A percentile compares a stretch with the other conserved stretches of the same genome.
Evolutionary conservation across 495 filamentous ascomycete genomes (phyloP).

Genomic region (Penicillium antarcticum): DNA sequence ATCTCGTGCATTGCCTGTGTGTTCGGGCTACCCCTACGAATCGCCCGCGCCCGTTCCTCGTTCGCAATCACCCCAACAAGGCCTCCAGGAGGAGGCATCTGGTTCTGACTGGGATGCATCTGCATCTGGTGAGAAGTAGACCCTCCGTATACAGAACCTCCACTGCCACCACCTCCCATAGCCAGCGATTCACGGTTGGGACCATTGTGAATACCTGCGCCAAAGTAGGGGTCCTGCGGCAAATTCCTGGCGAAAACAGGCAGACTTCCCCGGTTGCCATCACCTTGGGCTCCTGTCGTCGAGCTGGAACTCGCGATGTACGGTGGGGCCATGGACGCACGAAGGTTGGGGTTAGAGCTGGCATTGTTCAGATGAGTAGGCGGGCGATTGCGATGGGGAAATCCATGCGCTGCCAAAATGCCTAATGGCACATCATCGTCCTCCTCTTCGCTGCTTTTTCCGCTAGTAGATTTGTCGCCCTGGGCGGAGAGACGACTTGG

Average conservation of each 20-base stretch:
- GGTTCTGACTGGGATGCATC: too few species aligned
- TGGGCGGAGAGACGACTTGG: constrained; percentile 29
- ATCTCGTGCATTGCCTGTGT: constrained; percentile 46
- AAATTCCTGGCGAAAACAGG: constrained; percentile 86
- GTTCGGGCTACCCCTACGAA: constrained; percentile 78
- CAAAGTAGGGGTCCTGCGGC: constrained; percentile 85
- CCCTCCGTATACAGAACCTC: constrained; percentile 52
- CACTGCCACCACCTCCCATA: constrained; percentile 42
- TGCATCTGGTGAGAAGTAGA: constrained; percentile 24
- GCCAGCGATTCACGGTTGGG: constrained; percentile 74
- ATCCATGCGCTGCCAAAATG: constrained; percentile 88
- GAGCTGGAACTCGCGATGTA: constrained; percentile 43
- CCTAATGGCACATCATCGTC: constrained; percentile 87
- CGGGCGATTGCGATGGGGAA: constrained; percentile 78
- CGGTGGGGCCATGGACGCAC: constrained; percentile 35
- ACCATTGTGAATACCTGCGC: constrained; percentile 73
- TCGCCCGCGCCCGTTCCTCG: constrained; percentile 74
- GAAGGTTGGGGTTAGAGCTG: constrained; percentile 55
- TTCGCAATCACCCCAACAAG: constrained; percentile 87
- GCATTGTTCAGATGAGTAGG: constrained; percentile 67
- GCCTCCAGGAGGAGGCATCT: constrained; percentile 60
- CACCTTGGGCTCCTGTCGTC: constrained; percentile 37
- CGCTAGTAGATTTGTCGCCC: constrained; percentile 36
- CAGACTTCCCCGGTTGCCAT: constrained; percentile 45
- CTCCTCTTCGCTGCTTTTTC: constrained; percentile 61